Evolutionary conservation across 805 yeast genomes (phyloP).

Genomic region (Zygoascus flipseniorum): DNA sequence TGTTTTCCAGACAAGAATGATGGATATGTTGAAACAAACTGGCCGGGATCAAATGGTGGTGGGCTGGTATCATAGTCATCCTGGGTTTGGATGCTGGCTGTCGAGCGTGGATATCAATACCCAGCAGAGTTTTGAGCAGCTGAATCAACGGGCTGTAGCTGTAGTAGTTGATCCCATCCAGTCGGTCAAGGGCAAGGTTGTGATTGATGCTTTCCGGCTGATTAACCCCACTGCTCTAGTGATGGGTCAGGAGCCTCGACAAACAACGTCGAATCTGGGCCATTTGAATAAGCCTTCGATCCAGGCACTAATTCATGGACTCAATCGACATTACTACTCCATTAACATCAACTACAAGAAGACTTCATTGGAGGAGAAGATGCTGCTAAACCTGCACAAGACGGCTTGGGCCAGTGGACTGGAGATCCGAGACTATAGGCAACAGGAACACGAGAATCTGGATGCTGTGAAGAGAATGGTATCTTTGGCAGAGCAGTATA

Average conservation of each 20-base stretch:
- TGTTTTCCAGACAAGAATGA: conserved; percentile 97
- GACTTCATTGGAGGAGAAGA: conserved; percentile 84
- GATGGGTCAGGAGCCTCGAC: conserved; percentile 98
- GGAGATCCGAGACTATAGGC: conserved; percentile 64
- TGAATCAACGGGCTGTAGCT: conserved; percentile 93
- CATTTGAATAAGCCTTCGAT: conserved; percentile 92
- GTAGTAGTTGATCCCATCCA: conserved; percentile 98
- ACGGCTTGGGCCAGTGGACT: conserved; percentile 94
- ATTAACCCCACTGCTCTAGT: conserved; percentile 80
- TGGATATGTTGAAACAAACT: conserved; percentile 98
- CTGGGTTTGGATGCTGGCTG: conserved; percentile 99
- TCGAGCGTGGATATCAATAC: conserved; percentile 96
- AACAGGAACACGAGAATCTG: conserved; percentile 66
- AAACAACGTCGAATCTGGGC: conserved; percentile 92
- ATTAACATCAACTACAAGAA: conserved; percentile 90
- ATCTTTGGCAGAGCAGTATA: conserved; percentile 81
- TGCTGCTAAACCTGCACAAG: conserved; percentile 90
- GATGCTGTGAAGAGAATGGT: conserved; percentile 73
- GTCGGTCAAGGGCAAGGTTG: conserved; percentile 97
- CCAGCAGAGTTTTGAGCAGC: conserved; percentile 94
- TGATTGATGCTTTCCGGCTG: conserved; percentile 94
- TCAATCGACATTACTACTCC: conserved; percentile 94
- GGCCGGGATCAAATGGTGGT: conserved; percentile 99
- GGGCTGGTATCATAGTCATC: conserved; percentile 99
- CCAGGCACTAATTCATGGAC: conserved; percentile 93